Evolutionary conservation across 108 stramenopile species (phyloP).

Genomic region (Skeletonema costatum): DNA sequence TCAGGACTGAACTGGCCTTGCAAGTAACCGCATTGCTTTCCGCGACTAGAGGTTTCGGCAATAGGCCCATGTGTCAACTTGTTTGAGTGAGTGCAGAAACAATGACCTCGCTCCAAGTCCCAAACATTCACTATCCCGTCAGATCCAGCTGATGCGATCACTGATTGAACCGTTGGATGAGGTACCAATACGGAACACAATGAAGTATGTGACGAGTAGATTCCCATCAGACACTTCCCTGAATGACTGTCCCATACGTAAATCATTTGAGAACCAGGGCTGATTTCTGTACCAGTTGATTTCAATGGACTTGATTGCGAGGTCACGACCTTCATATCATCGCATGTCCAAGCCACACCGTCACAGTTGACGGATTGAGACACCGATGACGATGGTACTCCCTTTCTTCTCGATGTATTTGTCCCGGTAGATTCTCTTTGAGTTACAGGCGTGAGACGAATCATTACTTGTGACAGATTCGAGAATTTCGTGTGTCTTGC

Average conservation of each 20-base stretch:
- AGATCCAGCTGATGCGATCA: slow-evolving; percentile 70
- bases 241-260: slow-evolving; percentile 79
- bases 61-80: slow-evolving; percentile 55
- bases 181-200: slow-evolving; percentile 75
- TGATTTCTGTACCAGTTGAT: slow-evolving; percentile 57
- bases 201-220: slow-evolving; percentile 64
- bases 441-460: slow-evolving; percentile 23
- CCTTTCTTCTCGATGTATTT: slow-evolving; percentile 20
- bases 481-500: slow-evolving; percentile 18
- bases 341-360: slow-evolving; percentile 77
- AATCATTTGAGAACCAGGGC: slow-evolving; percentile 74
- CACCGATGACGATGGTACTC: neutral
- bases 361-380: slow-evolving; percentile 61
- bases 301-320: slow-evolving; percentile 74
- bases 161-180: slow-evolving; percentile 69
- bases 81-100: slow-evolving; percentile 67
- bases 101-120: slow-evolving; percentile 71
- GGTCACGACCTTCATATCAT: slow-evolving; percentile 78
- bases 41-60: slow-evolving; percentile 36
- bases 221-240: slow-evolving; percentile 79
- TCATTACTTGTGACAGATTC: slow-evolving; percentile 33
- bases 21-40: slow-evolving; percentile 68
- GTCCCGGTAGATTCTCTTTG: neutral
- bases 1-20: slow-evolving; percentile 81
- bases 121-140: slow-evolving; percentile 77